These are phyloP conservation scores for Neurospora sp. DNA, from an alignment of 495 filamentous ascomycete species.

Conservation along the genomic window DNA sequence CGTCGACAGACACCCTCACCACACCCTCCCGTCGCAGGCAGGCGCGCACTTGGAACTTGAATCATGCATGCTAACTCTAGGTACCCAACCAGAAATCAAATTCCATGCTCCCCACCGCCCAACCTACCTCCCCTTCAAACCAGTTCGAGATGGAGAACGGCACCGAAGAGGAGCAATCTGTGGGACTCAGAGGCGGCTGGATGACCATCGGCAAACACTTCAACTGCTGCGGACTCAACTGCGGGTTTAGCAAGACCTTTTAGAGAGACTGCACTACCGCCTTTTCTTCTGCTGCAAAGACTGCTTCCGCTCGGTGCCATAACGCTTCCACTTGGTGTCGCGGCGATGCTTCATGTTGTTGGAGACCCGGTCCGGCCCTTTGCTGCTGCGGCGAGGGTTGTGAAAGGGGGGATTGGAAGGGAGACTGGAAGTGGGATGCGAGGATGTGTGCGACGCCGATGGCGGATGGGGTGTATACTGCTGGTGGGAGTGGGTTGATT, in stretches of 20 bases:
- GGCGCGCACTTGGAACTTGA: too few species aligned
- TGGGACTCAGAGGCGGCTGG: not conserved
- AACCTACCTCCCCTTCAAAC: too few species aligned
- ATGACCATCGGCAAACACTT: not conserved
- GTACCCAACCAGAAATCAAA: not conserved
- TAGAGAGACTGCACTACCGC: not conserved
- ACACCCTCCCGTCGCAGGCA: too few species aligned
- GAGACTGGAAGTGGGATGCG: not conserved
- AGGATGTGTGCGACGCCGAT: not conserved
- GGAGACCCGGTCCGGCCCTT: not conserved
- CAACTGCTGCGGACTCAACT: not conserved
- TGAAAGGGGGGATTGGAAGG: not conserved
- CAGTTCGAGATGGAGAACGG: too few species aligned
- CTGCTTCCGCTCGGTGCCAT: too few species aligned
- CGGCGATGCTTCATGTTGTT: not conserved
- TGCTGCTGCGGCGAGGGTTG: not conserved
- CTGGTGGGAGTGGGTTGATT: not conserved
- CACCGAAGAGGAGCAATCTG: too few species aligned
- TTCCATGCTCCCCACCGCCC: not conserved
- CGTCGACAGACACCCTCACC: too few species aligned
- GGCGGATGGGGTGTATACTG: not conserved
- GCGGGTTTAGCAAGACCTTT: not conserved
- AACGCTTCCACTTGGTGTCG: too few species aligned
- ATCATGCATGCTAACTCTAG: too few species aligned
- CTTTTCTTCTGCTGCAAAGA: not conserved